Conservation (phyloP, 129 eudicot species). For the Deinandra increscens region DNA sequence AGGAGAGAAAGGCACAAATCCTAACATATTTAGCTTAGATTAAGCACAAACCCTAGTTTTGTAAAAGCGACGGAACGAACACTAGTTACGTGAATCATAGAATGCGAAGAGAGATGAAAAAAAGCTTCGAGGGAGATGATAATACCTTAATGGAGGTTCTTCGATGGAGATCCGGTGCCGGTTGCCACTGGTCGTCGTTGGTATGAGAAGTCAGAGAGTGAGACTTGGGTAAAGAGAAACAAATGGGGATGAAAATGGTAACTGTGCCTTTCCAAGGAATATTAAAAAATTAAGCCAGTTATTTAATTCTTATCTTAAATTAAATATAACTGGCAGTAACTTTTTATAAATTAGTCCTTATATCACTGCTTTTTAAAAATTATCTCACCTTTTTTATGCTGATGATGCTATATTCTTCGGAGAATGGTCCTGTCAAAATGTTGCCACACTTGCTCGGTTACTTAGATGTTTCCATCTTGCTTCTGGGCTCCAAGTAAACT, state of each 20-base stretch:
- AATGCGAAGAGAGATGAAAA: constrained; percentile 11
- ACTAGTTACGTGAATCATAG: constrained; percentile 9
- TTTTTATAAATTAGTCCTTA: too few species aligned
- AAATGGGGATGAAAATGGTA: constrained; percentile 18
- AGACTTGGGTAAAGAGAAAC: constrained; percentile 17
- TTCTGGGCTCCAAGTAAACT: too few species aligned
- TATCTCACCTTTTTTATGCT: too few species aligned
- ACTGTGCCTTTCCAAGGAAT: too few species aligned
- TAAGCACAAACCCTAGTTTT: constrained; percentile 27
- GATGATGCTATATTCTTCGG: too few species aligned
- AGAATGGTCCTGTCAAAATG: too few species aligned
- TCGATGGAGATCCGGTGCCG: constrained; percentile 37
- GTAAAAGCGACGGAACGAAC: constrained; percentile 4
- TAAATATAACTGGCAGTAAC: too few species aligned
- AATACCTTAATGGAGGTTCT: constrained; percentile 26
- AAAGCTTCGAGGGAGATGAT: neutral
- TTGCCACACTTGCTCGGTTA: too few species aligned
- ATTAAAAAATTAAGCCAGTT: too few species aligned
- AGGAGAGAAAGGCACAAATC: neutral
- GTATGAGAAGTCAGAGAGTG: constrained; percentile 33
- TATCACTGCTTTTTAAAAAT: too few species aligned
- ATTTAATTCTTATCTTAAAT: too few species aligned
- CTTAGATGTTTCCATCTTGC: too few species aligned
- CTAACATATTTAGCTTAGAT: constrained; percentile 12
- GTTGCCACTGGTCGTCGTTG: constrained; percentile 28